A percentile compares a stretch with the other conserved stretches of the same genome.
These are phyloP conservation scores for Parastagonospora nodorum DNA, from an alignment of 2,329 filamentous ascomycete species.

Conservation along the genomic window DNA sequence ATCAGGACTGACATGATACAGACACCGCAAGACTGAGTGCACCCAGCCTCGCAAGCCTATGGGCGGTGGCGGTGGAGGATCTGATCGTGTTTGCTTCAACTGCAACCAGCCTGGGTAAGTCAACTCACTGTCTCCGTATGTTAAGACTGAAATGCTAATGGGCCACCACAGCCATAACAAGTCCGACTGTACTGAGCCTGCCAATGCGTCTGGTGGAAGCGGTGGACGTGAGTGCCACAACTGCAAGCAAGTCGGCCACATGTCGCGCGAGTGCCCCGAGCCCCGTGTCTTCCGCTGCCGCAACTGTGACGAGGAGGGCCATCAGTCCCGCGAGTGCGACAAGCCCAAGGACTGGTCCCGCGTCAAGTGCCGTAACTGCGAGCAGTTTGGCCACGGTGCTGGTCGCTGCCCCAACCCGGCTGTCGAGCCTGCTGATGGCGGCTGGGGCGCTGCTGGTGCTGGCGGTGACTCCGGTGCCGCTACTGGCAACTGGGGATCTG, in stretches of 20 bases:
- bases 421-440: slow-evolving; percentile 28
- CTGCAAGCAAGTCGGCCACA: slow-evolving; percentile 35
- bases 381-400: slow-evolving; percentile 50
- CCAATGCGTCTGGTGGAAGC: slow-evolving; percentile 18
- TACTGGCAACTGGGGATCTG: slow-evolving; percentile 22
- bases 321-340: slow-evolving; percentile 58
- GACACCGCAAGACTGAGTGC: slow-evolving; percentile 32
- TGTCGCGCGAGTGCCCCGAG: slow-evolving; percentile 33
- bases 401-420: slow-evolving; percentile 47
- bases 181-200: slow-evolving; percentile 31
- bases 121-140: neutral
- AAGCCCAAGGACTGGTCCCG: slow-evolving; percentile 63
- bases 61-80: slow-evolving; percentile 14
- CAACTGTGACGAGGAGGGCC: slow-evolving; percentile 69
- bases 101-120: slow-evolving; percentile 28
- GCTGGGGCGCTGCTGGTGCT: slow-evolving; percentile 18
- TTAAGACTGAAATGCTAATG: neutral
- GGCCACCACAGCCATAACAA: slow-evolving; percentile 25
- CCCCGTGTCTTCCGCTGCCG: slow-evolving; percentile 50
- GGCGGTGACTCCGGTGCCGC: slow-evolving; percentile 18
- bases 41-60: slow-evolving; percentile 21
- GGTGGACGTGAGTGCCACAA: slow-evolving; percentile 31
- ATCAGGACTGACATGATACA: slow-evolving; percentile 7
- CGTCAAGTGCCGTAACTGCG: slow-evolving; percentile 64
- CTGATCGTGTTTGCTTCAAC: slow-evolving; percentile 24